Base-by-base conservation (phyloP, 805 yeast genomes). In the Starmerella cellae region DNA sequence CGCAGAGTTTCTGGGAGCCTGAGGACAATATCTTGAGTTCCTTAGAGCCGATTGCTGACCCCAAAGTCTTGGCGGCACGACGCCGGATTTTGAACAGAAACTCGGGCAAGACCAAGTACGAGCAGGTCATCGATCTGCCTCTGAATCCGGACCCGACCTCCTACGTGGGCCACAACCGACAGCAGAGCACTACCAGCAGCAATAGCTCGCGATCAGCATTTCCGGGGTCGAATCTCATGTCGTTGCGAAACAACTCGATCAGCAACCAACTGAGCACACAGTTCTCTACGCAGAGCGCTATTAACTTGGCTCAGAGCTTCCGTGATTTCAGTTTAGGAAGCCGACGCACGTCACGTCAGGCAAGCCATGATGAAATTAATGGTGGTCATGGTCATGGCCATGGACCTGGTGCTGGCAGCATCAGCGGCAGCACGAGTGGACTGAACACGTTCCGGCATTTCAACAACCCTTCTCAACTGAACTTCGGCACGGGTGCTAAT, bases 1-100 rank as follows among this genome's bases (percentile, higher is more conserved):
- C 88, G 59, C 94, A 84, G 59, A 78, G 91, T 39, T 85, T 80
- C 57, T 88, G 95, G 95, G 74, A 77, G 48, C 73, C 69, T 34
- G 6, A 54, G 17, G 94, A 85, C 58, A 72, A 71, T 47, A 64
- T 77, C 31, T 62, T 85, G 35, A 30, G 29, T 5, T 29, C 40
- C n/a, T 27, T 43, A 22, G 41, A 37, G 22, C 33, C 37, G 23
- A 29, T 50, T 2, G 39, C 43, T 8, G 39, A 35, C 17, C 33
- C 30, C 1, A 14, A 22, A 13, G 16, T 43, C 13, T 9, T 40
- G 2, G n/a, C 16, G 10, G 44, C 44, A 2, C 43, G 47, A 20
- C n/a, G n/a, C n/a, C n/a, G n/a, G n/a, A n/a, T n/a, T n/a, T 23
- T 41, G 5, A 14, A 38, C n/a, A n/a, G n/a, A n/a, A n/a, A n/a